A percentile compares a stretch with the other conserved stretches of the same genome.
Evolutionary conservation across 805 yeast species (phyloP).

Genomic region (Candida sakaeoensis): DNA sequence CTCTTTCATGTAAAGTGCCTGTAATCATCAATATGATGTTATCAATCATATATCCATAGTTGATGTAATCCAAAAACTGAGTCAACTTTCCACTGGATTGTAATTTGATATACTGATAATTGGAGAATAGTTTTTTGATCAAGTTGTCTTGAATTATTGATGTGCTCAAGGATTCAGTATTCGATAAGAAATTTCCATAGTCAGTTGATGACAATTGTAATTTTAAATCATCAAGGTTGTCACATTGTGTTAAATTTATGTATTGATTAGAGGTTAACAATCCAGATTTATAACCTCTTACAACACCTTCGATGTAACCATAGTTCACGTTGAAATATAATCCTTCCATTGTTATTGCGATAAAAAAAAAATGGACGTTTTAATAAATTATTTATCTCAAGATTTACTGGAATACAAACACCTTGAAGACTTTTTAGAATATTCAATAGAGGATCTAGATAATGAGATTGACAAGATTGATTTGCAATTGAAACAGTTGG

Average conservation of each 20-base stretch:
- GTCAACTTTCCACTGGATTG: slow-evolving; percentile 80
- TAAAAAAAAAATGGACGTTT: not conserved
- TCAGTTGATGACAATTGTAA: slow-evolving; percentile 94
- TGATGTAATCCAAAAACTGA: slow-evolving; percentile 84
- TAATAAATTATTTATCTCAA: not conserved
- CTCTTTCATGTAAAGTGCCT: slow-evolving; percentile 94
- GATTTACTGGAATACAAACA: no score
- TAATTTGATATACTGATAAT: slow-evolving; percentile 79
- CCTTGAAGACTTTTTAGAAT: not conserved
- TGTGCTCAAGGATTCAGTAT: slow-evolving; percentile 81
- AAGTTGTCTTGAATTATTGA: slow-evolving; percentile 80
- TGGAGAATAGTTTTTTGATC: slow-evolving; percentile 67
- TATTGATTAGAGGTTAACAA: slow-evolving; percentile 76
- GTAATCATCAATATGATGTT: slow-evolving; percentile 94
- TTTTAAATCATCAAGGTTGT: slow-evolving; percentile 88
- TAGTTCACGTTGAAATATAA: slow-evolving; percentile 82
- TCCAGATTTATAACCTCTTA: slow-evolving; percentile 90
- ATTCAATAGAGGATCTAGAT: slow-evolving; percentile 62
- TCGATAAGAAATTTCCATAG: slow-evolving; percentile 85
- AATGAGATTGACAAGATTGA: slow-evolving; percentile 49
- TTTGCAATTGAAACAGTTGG: slow-evolving; percentile 38
- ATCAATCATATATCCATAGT: slow-evolving; percentile 98
- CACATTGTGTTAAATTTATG: slow-evolving; percentile 92
- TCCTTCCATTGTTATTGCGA: slow-evolving; percentile 76
- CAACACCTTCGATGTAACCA: slow-evolving; percentile 92